Conservation (phyloP, 257 asterid species). For the Coffea eugenioides region DNA sequence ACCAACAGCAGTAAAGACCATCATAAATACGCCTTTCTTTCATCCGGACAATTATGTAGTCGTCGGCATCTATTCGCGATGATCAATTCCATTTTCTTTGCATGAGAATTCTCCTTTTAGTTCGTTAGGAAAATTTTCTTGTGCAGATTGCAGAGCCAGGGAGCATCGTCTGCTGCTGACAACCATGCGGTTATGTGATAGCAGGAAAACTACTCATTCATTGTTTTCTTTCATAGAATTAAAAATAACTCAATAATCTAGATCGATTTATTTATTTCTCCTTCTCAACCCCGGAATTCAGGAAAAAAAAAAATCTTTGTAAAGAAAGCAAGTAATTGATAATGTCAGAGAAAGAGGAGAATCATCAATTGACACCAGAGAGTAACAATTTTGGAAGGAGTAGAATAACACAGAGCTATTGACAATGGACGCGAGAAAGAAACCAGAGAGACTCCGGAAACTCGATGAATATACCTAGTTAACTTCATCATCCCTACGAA, state of each 20-base stretch:
- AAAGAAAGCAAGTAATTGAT: not conserved
- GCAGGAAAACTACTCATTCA: not conserved
- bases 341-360: not conserved
- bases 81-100: not conserved
- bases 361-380: not conserved
- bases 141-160: not conserved
- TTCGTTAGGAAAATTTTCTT: not conserved
- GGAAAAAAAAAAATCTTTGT: not conserved
- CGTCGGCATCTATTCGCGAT: conserved; percentile 11
- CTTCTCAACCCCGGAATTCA: not conserved
- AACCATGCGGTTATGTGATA: not conserved
- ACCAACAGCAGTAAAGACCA: conserved; percentile 34
- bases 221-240: not conserved
- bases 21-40: conserved; percentile 20
- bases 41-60: conserved; percentile 7
- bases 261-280: not conserved
- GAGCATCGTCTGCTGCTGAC: conserved; percentile 1
- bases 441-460: not conserved
- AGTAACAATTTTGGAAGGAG: not conserved
- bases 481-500: not conserved
- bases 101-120: not conserved
- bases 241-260: not conserved
- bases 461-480: not conserved
- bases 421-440: not conserved
- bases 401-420: not conserved